These are phyloP conservation scores for Sideroxylon spinosum DNA, from an alignment of 179 eudicot species.

Conservation along the genomic window DNA sequence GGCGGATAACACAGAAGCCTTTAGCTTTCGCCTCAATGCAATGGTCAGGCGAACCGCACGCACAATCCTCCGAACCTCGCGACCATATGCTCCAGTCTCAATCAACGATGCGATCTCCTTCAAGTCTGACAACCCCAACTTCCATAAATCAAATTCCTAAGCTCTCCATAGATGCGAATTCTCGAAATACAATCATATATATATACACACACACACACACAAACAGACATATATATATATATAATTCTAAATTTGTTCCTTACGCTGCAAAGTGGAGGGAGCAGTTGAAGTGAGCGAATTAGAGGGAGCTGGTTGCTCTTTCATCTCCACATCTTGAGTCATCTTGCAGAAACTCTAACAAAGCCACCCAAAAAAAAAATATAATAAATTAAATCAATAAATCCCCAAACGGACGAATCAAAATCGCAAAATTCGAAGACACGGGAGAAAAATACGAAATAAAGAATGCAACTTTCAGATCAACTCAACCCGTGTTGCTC, in stretches of 20 bases:
- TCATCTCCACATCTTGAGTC: conserved; percentile 96
- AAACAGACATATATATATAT: not conserved
- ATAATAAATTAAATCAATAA: no score
- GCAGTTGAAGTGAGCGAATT: conserved; percentile 46
- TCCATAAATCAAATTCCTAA: not conserved
- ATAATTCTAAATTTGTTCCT: conserved; percentile 9
- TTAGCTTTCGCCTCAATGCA: conserved; percentile 61
- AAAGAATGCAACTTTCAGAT: not conserved
- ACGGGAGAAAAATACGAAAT: not conserved
- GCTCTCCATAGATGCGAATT: no score
- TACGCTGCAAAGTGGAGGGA: conserved; percentile 65
- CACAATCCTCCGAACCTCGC: conserved; percentile 68
- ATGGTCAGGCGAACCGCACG: conserved; percentile 77
- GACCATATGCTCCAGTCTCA: conserved; percentile 69
- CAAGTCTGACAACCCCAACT: conserved; percentile 38
- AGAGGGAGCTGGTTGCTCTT: conserved; percentile 61
- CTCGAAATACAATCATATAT: not conserved
- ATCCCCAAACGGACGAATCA: not conserved
- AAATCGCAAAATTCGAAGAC: no score
- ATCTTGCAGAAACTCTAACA: conserved; percentile 15
- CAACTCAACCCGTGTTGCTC: conserved; percentile 10
- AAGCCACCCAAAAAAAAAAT: not conserved
- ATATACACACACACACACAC: not conserved
- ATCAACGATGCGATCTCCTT: conserved; percentile 71
- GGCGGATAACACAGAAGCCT: conserved; percentile 49